These are phyloP conservation scores for Colletotrichum falcatum DNA, from an alignment of 2,329 filamentous ascomycete species.

Conservation along the genomic window DNA sequence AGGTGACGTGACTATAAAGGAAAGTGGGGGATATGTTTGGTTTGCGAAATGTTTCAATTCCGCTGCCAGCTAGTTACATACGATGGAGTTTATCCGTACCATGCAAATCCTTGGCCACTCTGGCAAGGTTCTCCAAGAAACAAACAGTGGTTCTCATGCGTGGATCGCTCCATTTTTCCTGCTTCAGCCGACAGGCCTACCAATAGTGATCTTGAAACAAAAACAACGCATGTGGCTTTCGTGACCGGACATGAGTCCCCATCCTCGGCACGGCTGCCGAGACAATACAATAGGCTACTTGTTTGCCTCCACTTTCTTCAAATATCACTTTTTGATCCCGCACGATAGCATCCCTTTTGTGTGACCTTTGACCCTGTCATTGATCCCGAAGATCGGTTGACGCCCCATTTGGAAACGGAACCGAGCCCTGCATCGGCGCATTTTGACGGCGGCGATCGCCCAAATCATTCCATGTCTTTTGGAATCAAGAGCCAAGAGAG, in stretches of 20 bases:
- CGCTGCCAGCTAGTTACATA: too few species aligned
- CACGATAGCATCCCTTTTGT: neutral
- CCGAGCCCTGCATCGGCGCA: neutral
- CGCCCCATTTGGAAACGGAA: neutral
- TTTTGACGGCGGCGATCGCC: neutral
- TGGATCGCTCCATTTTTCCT: neutral
- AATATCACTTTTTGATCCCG: neutral
- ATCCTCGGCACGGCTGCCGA: neutral
- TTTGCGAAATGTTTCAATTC: neutral
- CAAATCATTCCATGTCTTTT: neutral
- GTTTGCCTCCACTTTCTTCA: neutral
- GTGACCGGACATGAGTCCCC: neutral
- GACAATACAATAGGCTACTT: neutral
- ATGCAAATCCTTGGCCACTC: neutral
- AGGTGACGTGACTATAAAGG: neutral
- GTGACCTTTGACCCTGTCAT: neutral
- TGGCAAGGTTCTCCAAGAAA: neutral
- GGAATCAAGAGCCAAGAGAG: neutral
- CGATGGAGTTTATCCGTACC: too few species aligned
- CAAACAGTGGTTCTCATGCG: neutral
- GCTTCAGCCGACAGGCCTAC: neutral
- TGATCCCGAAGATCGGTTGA: constrained; percentile 1
- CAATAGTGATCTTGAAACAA: too few species aligned
- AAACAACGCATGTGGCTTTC: neutral
- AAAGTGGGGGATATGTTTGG: neutral